Evolutionary conservation across 1,139 yeast species (phyloP).

Genomic region (Candida tetrigidarum): DNA sequence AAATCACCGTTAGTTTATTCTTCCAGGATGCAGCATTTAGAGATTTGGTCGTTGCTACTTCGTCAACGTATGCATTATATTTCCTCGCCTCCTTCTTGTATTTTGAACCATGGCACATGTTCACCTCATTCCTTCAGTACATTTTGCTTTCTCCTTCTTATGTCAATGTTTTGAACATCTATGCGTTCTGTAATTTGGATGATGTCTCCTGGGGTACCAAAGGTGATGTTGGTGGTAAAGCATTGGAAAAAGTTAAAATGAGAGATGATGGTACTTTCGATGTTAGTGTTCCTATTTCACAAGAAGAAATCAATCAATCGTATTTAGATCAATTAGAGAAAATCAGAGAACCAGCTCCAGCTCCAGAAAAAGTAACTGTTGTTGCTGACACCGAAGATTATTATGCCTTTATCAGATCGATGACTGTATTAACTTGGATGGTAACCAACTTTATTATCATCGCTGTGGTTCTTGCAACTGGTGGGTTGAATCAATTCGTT

Average conservation of each 20-base stretch:
- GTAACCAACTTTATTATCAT: constrained; percentile 71
- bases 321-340: constrained; percentile 67
- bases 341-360: constrained; percentile 48
- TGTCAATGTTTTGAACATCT: constrained; percentile 51
- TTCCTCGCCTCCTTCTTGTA: constrained; percentile 51
- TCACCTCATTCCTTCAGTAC: constrained; percentile 50
- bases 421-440: constrained; percentile 82
- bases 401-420: constrained; percentile 79
- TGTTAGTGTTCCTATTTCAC: constrained; percentile 68
- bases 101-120: constrained; percentile 58
- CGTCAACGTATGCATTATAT: constrained; percentile 51
- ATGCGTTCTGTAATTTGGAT: constrained; percentile 55
- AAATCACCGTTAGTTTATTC: constrained; percentile 42
- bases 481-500: constrained; percentile 54
- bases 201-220: constrained; percentile 58
- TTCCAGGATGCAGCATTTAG: constrained; percentile 48
- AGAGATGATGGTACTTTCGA: constrained; percentile 70
- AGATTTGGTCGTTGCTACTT: constrained; percentile 52
- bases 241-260: constrained; percentile 60
- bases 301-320: constrained; percentile 63
- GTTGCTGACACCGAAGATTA: constrained; percentile 62
- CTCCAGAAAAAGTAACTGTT: constrained; percentile 32
- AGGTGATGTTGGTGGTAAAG: constrained; percentile 49
- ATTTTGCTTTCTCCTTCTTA: constrained; percentile 52
- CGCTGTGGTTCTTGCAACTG: constrained; percentile 73